Conservation (phyloP, 1,139 yeast genomes). For the Blastobotrys elegans region DNA sequence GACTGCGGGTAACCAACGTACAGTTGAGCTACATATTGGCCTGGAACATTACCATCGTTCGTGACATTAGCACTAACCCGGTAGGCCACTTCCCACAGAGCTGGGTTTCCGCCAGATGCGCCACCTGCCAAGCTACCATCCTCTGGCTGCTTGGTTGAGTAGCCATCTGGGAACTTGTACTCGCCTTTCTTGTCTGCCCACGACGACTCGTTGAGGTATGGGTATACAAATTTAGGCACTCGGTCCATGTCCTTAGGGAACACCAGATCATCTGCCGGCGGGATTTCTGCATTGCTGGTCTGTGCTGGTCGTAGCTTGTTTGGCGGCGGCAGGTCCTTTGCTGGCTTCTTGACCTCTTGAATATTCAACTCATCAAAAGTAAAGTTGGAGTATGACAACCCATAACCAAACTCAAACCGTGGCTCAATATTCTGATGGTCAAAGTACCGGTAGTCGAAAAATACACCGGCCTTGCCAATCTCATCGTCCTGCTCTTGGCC, state of each 20-base stretch:
- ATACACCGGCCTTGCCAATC: constrained; percentile 32
- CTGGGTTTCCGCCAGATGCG: constrained; percentile 50
- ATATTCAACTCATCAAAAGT: constrained; percentile 35
- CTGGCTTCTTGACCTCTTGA: constrained; percentile 42
- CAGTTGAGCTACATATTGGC: constrained; percentile 37
- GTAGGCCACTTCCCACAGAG: constrained; percentile 43
- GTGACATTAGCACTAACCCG: constrained; percentile 45
- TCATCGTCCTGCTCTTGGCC: constrained; percentile 40
- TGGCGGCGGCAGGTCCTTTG: constrained; percentile 48
- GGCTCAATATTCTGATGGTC: constrained; percentile 54
- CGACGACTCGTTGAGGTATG: constrained; percentile 26
- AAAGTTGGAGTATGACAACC: constrained; percentile 53
- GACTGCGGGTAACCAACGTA: constrained; percentile 52
- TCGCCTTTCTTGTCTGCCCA: constrained; percentile 26
- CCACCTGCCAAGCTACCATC: constrained; percentile 51
- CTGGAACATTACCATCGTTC: constrained; percentile 43
- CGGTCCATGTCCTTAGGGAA: constrained; percentile 38
- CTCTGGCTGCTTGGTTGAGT: constrained; percentile 37
- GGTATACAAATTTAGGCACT: constrained; percentile 28
- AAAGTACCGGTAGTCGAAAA: constrained; percentile 49
- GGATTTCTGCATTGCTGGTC: constrained; percentile 17
- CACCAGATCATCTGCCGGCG: constrained; percentile 44
- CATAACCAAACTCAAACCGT: constrained; percentile 58
- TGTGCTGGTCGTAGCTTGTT: constrained; percentile 36
- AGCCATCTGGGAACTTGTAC: constrained; percentile 52